Conservation (phyloP, 345 rosid species). For the Lepidium africanum region DNA sequence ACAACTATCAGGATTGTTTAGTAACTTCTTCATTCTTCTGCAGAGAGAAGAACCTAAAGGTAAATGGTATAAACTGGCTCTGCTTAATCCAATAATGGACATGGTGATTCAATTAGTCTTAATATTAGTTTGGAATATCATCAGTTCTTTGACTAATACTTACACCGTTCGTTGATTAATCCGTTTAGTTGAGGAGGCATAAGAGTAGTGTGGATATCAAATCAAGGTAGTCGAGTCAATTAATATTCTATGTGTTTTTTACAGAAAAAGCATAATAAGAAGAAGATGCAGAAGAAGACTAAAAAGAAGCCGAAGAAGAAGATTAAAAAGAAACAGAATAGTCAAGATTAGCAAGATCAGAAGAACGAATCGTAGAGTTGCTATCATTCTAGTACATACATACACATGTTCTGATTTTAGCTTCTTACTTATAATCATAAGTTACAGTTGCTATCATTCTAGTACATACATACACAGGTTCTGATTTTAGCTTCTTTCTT, state of each 20-base stretch:
- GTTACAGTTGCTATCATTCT: background rate
- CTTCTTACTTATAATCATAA: background rate
- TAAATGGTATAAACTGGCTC: constrained; percentile 5
- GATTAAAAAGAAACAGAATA: too few species aligned
- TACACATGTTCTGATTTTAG: too few species aligned
- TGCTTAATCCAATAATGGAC: background rate
- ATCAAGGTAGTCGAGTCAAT: constrained; percentile 37
- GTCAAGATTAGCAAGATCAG: too few species aligned
- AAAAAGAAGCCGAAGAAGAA: too few species aligned
- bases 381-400: too few species aligned
- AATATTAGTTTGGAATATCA: background rate
- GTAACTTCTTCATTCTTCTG: constrained; percentile 55
- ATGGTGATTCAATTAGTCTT: background rate
- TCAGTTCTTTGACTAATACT: background rate
- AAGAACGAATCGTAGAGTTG: too few species aligned
- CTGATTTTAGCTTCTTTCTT: background rate
- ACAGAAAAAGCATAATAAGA: too few species aligned
- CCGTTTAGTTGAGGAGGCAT: constrained; percentile 44
- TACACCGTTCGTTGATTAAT: background rate
- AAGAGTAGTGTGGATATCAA: constrained; percentile 57
- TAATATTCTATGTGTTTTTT: too few species aligned
- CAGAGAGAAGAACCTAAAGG: constrained; percentile 60
- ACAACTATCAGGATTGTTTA: constrained; percentile 58
- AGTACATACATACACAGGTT: too few species aligned
- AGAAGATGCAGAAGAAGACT: too few species aligned